Percentiles rank a stretch among this genome's conserved stretches.
phyloP scores from a whole-genome alignment of 768 basidiomycete genomes.

The Tremella mesenterica region DNA sequence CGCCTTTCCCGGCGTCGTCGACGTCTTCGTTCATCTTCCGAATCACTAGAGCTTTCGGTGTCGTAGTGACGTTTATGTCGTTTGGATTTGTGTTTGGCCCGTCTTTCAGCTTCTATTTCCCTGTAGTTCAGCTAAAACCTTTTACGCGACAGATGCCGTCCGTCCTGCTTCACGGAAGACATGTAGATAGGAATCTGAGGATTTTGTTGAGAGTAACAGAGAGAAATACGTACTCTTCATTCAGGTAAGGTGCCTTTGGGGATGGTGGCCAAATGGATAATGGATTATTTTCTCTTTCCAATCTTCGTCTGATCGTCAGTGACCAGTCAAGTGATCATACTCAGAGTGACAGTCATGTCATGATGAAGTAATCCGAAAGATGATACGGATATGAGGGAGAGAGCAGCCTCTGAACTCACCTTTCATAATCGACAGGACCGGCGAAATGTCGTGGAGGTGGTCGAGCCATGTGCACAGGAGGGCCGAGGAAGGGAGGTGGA shows the following conservation, averaged over 20 bases:
- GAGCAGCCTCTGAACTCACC: conserved; percentile 22
- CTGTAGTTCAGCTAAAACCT: conserved; percentile 11
- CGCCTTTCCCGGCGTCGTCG: conserved; percentile 48
- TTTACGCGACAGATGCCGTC: not conserved
- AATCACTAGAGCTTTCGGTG: conserved; percentile 23
- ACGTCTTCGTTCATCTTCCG: conserved; percentile 20
- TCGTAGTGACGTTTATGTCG: conserved; percentile 11
- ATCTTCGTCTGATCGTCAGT: conserved; percentile 21
- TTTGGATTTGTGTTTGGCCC: conserved; percentile 18
- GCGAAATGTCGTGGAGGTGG: not conserved
- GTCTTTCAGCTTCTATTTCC: conserved; percentile 26
- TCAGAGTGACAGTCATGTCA: no score
- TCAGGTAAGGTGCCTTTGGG: conserved; percentile 34
- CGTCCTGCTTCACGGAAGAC: not conserved
- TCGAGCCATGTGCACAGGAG: not conserved
- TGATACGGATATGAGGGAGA: not conserved
- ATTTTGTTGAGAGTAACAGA: not conserved
- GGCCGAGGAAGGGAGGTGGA: not conserved
- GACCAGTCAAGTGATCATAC: no score
- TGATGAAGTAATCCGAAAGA: no score
- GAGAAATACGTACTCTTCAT: conserved; percentile 32
- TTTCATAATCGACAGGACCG: conserved; percentile 20
- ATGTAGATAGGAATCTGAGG: not conserved
- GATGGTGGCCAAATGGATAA: conserved; percentile 42
- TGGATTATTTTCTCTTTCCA: conserved; percentile 33